Conservation (phyloP, 2,329 filamentous ascomycete genomes). For the Chrysoporthe austroafricana region DNA sequence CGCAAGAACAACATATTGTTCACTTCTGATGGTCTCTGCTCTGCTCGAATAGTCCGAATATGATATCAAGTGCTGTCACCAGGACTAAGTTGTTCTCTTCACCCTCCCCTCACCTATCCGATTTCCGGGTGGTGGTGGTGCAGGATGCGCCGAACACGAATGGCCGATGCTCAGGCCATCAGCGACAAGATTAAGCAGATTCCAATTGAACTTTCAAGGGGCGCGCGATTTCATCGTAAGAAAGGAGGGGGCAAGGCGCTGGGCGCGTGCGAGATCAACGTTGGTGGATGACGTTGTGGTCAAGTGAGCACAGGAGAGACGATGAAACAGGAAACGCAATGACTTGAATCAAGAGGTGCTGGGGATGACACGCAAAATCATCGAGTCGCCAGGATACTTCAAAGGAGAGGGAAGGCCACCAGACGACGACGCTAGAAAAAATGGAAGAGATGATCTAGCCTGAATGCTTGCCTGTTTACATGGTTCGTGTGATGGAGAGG, state of each 20-base stretch:
- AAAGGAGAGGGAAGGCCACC: not conserved
- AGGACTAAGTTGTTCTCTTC: not conserved
- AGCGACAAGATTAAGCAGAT: constrained; percentile 37
- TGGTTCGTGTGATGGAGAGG: not conserved
- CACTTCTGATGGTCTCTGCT: not conserved
- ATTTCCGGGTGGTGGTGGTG: not conserved
- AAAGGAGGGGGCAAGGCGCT: not conserved
- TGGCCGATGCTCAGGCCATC: constrained; percentile 63
- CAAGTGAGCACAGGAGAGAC: not conserved
- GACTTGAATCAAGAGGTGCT: constrained; percentile 2
- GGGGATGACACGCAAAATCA: not conserved
- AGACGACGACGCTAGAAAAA: not conserved
- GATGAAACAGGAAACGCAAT: constrained; percentile 13
- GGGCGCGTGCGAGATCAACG: not conserved
- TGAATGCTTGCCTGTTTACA: not conserved
- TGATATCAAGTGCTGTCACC: not conserved
- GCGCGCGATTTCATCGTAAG: not conserved
- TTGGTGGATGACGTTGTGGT: not conserved
- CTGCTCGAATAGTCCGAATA: not conserved
- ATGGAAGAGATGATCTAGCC: not conserved
- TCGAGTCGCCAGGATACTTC: not conserved
- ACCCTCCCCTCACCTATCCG: not conserved
- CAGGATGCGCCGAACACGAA: not conserved
- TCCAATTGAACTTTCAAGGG: not conserved
- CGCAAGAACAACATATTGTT: constrained; percentile 11